Percentiles rank a stretch among this genome's conserved stretches.
phyloP scores from a whole-genome alignment of 2,329 filamentous ascomycete species.

The Neoscytalidium dimidiatum region DNA sequence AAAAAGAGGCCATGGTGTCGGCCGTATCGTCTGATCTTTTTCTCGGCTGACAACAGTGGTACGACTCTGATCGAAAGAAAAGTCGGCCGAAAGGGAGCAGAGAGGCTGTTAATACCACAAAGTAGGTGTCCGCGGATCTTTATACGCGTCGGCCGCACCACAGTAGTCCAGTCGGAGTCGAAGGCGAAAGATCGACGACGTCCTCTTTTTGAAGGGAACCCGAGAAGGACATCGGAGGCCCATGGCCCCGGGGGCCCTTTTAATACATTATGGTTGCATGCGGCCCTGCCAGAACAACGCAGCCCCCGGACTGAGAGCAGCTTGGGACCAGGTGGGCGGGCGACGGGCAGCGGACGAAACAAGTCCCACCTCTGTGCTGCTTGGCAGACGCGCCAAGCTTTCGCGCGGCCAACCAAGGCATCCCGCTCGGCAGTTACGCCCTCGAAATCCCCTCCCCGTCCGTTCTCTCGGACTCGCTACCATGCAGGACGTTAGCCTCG shows the following conservation, averaged over 20 bases:
- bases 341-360: not conserved
- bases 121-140: not conserved
- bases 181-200: not conserved
- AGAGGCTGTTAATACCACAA: not conserved
- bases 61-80: not conserved
- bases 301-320: not conserved
- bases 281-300: not conserved
- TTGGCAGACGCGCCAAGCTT: conserved; percentile 2
- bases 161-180: not conserved
- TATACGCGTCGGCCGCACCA: not conserved
- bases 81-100: not conserved
- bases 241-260: not conserved
- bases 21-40: not conserved
- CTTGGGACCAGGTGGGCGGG: not conserved
- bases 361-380: not conserved
- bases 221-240: not conserved
- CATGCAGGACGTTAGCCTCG: not conserved
- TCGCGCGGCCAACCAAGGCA: not conserved
- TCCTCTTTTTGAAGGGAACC: not conserved
- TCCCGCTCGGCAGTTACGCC: not conserved
- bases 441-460: no score
- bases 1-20: conserved; percentile 3
- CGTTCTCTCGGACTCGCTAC: not conserved
- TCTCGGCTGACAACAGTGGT: not conserved
- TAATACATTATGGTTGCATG: not conserved